phyloP scores from a whole-genome alignment of 371 early-diverging fungal species.

The Rhizopus delemar region DNA sequence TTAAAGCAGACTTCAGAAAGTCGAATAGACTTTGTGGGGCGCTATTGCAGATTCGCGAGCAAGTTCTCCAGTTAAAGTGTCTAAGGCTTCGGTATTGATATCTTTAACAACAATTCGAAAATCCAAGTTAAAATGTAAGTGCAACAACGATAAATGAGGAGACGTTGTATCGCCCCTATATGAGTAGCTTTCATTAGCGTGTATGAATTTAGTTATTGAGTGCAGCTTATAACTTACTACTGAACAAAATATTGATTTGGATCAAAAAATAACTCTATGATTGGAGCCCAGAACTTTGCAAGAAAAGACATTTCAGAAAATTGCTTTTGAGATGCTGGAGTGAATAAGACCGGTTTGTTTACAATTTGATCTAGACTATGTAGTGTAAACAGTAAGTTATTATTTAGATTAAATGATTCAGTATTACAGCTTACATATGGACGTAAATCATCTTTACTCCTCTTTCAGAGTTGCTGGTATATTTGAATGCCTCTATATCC shows the following conservation, averaged over 20 bases:
- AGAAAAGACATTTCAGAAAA: conserved; percentile 14
- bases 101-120: conserved; percentile 16
- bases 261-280: conserved; percentile 15
- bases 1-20: conserved; percentile 11
- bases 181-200: too few relatives aligned
- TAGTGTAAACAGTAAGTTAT: conserved; percentile 1
- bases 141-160: too few relatives aligned
- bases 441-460: conserved; percentile 8
- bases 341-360: conserved; percentile 13
- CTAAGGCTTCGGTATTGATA: conserved; percentile 7
- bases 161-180: too few relatives aligned
- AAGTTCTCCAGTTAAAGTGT: conserved; percentile 15
- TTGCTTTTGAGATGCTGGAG: conserved; percentile 6
- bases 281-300: conserved; percentile 18
- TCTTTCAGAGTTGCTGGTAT: too few relatives aligned
- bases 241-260: conserved; percentile 15
- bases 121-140: conserved; percentile 14
- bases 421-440: conserved; percentile 21
- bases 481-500: too few relatives aligned
- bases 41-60: conserved; percentile 5
- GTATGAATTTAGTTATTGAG: too few relatives aligned
- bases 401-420: conserved; percentile 7
- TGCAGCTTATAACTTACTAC: too few relatives aligned
- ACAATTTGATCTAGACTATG: conserved; percentile 13
- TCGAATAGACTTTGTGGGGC: conserved; percentile 1